Conservation (phyloP, 2,329 filamentous ascomycete species). For the Trichoderma lentiforme region DNA sequence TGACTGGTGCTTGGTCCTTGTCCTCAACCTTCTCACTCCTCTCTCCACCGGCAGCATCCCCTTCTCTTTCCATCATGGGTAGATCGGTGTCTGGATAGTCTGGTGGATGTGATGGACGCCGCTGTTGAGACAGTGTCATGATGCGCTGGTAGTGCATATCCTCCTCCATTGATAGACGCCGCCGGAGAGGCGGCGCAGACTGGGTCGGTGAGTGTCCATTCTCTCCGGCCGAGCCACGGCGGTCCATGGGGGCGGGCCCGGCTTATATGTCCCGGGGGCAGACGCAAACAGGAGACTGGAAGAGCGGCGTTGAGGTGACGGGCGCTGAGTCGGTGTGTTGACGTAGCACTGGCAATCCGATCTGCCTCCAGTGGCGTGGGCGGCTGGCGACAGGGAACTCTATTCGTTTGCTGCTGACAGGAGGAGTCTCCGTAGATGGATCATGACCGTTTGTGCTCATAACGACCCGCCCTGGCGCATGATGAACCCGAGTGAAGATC, state of each 20-base stretch:
- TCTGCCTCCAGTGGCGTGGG: conserved; percentile 8
- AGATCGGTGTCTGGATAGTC: conserved; percentile 37
- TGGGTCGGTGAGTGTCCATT: conserved; percentile 33
- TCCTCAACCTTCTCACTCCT: background rate
- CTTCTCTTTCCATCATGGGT: conserved; percentile 21
- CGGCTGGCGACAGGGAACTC: conserved; percentile 15
- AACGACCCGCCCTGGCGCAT: conserved; percentile 36
- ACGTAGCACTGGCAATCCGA: conserved; percentile 10
- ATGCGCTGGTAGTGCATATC: conserved; percentile 51
- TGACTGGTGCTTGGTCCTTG: background rate
- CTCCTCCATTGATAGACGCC: conserved; percentile 54
- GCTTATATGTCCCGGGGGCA: conserved; percentile 21
- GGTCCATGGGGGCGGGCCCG: conserved; percentile 34
- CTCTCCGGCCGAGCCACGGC: conserved; percentile 29
- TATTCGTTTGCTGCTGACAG: conserved; percentile 19
- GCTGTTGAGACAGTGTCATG: conserved; percentile 41
- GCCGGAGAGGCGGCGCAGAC: conserved; percentile 38
- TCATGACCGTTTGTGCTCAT: conserved; percentile 33
- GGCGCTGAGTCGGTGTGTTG: conserved; percentile 9
- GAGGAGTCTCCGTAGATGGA: conserved; percentile 35
- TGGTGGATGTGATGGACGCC: conserved; percentile 46
- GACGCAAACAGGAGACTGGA: conserved; percentile 12
- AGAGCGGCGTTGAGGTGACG: conserved; percentile 2
- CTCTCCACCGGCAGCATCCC: conserved; percentile 24
- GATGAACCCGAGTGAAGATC: conserved; percentile 25